Conservation (phyloP, 2,329 filamentous ascomycete genomes). For the Pezizomycotina sp. region DNA sequence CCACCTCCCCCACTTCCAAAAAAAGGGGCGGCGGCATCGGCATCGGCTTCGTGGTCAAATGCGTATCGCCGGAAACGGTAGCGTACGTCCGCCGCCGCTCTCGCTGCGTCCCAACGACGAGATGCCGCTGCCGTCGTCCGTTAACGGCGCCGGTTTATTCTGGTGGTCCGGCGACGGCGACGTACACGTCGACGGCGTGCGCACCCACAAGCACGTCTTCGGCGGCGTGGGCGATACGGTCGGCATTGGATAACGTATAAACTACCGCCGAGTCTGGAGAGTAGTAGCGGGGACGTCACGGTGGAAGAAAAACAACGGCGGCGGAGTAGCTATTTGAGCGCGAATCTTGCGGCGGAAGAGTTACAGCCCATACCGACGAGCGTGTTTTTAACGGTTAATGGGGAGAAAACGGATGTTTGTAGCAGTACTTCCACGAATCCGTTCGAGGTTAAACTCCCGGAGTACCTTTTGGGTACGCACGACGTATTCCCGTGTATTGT, state of each 20-base stretch:
- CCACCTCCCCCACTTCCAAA: constrained; percentile 4
- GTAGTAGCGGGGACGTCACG: too few species aligned
- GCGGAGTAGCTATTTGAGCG: constrained; percentile 13
- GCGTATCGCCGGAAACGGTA: constrained; percentile 16
- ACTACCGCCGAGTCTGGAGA: constrained; percentile 8
- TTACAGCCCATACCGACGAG: constrained; percentile 7
- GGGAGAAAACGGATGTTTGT: constrained; percentile 10
- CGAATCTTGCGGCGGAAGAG: constrained; percentile 9
- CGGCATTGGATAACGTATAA: constrained; percentile 12
- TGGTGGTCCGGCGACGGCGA: constrained; percentile 15
- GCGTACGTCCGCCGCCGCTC: constrained; percentile 16
- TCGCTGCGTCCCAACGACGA: constrained; percentile 16
- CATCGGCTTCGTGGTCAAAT: constrained; percentile 18
- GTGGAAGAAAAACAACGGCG: constrained; percentile 8
- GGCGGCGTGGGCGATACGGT: constrained; percentile 15
- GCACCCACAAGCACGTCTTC: constrained; percentile 7
- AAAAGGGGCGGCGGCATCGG: constrained; percentile 11
- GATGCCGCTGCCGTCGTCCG: constrained; percentile 16
- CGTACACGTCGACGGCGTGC: constrained; percentile 8
- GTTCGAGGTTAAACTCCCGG: constrained; percentile 8
- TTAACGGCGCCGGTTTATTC: constrained; percentile 11
- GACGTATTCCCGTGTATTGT: constrained; percentile 16
- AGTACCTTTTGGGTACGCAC: constrained; percentile 9
- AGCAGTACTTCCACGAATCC: constrained; percentile 6
- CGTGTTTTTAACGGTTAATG: constrained; percentile 15